Conservation (phyloP, 495 filamentous ascomycete species). For the Neurospora hispaniola region DNA sequence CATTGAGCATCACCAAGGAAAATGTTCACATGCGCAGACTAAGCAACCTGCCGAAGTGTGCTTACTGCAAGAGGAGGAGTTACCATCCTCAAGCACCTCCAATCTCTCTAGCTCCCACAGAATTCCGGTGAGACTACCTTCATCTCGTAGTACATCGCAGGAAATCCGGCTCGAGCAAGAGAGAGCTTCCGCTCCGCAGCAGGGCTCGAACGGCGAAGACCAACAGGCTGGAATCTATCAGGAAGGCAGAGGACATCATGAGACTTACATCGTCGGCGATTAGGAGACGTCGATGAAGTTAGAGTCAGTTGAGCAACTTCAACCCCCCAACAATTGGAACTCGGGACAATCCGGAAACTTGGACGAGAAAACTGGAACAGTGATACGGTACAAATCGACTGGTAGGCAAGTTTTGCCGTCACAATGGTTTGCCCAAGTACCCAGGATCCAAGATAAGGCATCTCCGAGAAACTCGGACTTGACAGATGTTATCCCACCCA, state of each 20-base stretch:
- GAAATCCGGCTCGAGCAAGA: neutral
- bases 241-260: neutral
- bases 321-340: neutral
- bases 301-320: neutral
- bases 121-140: neutral
- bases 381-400: neutral
- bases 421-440: neutral
- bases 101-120: neutral
- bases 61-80: neutral
- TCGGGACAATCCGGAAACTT: neutral
- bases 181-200: neutral
- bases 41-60: neutral
- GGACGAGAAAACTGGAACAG: neutral
- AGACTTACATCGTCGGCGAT: neutral
- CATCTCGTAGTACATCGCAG: neutral
- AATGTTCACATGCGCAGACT: neutral
- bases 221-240: neutral
- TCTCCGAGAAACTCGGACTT: neutral
- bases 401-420: neutral
- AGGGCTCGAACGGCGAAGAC: neutral
- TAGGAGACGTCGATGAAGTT: neutral
- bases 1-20: neutral
- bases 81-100: neutral
- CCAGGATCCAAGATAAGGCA: neutral
- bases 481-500: neutral